Evolutionary conservation across 2,329 filamentous ascomycete genomes (phyloP).

Genomic region (Colletotrichum destructivum): DNA sequence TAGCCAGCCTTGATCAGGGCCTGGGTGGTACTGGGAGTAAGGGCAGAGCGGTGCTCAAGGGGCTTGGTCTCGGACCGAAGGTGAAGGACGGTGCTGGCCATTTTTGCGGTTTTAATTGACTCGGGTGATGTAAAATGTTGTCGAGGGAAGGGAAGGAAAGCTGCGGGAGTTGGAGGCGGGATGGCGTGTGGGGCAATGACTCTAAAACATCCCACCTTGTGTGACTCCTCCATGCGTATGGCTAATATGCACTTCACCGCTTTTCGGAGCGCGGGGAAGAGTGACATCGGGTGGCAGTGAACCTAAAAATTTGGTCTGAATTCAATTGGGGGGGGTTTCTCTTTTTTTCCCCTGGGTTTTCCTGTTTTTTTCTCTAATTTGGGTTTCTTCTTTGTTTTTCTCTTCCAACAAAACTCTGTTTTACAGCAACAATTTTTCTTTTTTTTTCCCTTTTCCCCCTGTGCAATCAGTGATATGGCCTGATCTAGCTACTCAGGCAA

Average conservation of each 20-base stretch:
- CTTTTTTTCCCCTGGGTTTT: neutral
- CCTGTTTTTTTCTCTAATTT: too few species aligned
- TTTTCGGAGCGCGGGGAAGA: conserved; percentile 39
- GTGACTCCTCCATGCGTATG: conserved; percentile 16
- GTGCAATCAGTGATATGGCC: too few species aligned
- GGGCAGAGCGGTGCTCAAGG: conserved; percentile 68
- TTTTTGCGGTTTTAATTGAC: conserved; percentile 31
- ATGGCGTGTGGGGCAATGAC: conserved; percentile 37
- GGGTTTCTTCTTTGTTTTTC: neutral
- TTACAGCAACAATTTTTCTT: too few species aligned
- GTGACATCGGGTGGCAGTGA: conserved; percentile 34
- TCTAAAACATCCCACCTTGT: conserved; percentile 40
- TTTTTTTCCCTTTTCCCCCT: too few species aligned
- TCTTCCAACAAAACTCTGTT: neutral
- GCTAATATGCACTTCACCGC: conserved; percentile 27
- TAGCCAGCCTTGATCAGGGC: conserved; percentile 79
- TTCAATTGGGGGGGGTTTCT: too few species aligned
- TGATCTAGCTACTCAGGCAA: conserved; percentile 3
- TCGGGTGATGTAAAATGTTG: conserved; percentile 9
- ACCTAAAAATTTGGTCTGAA: neutral
- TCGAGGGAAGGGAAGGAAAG: conserved; percentile 16
- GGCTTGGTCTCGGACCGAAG: conserved; percentile 73
- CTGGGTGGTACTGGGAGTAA: conserved; percentile 64
- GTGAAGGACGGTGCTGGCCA: conserved; percentile 57
- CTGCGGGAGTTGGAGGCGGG: conserved; percentile 20